Base-by-base conservation (phyloP, 805 yeast genomes). In the Barnettozyma populi region DNA sequence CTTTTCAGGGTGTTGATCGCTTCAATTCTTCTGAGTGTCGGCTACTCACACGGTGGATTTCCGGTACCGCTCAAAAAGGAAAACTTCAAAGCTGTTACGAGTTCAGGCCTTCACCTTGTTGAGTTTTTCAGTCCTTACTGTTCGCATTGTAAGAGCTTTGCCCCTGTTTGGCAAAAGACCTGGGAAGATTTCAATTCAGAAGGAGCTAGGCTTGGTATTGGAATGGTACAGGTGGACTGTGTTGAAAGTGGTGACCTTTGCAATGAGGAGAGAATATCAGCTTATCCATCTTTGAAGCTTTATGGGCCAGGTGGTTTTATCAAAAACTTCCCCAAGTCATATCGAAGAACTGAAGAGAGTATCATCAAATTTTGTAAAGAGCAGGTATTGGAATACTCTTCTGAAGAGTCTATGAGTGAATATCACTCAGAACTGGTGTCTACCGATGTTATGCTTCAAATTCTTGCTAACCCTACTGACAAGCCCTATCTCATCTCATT, bases 51-150 rank as follows among this genome's bases (percentile, higher is more conserved):
- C 4, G 23, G 18, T 20, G 20, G 14, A 24, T 58, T 71, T 39
- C 94, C 94, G 0, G 72, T 66, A 3, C 71, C 74, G 2, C 63
- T 88, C 41, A 78, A 74, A 0, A 54, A 62, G 4, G 73, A 66
- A 1, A 72, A 69, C 19, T 88, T 86, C 59, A 80, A 78, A 45
- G 50, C 63, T 11, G 67, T 69, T 34, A 60, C 79, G n/a, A 60
- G 70, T 18, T 66, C 72, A 9, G 84, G 84, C 3, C 67, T 82
- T 19, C 84, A 90, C 58, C 74, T 92, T 59, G 82, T 92, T 31
- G 97, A 92, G 67, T 90, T 89, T 66, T 94, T 68, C 62, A 88
- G 96, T 29, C 99, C 99, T 0, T 83, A 83, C 59, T 94, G 99
- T 63, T 63, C 70, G 7, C 98, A 92, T 66, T 94, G 99, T 68